Base-by-base conservation (phyloP, 2,329 filamentous ascomycete species). In the Plectosphaerella plurivora region DNA sequence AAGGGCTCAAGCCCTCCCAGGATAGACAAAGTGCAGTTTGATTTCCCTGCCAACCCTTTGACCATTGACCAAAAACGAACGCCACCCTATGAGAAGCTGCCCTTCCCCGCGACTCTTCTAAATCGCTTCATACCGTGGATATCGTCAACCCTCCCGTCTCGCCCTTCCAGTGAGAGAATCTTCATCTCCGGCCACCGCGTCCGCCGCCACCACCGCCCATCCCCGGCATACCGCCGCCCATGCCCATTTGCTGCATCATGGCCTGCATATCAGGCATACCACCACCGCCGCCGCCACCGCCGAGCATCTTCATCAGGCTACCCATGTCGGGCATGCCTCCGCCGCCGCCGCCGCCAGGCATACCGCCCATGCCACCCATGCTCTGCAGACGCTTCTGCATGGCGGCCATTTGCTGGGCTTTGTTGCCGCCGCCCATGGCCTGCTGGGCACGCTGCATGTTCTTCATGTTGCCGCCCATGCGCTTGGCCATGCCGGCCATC, bases 401-500 rank as follows among this genome's bases (percentile, higher is more conserved):
- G 2, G 94, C 93, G 0, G 92, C 92, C 73, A 97, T 82, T 71
- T 97, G 93, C 68, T 96, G 91, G 33, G 90, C 83, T 70, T 94
- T 93, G 73, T 96, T 96, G 28, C 86, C 89, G 45, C 92, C 91
- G 25, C 87, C 89, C 86, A 97, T 91, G 57, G 89, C 90, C 51
- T 88, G 88, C 71, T 97, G 92, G 1, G 92, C 92, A 49, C 87
- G 86, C 69, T 97, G 91, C 87, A 97, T 95, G 67, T 97, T 96
- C 75, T 94, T 94, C 88, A 96, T 96, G 68, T 90, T 92, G 39
- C 92, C 92, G 53, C 94, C 93, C 84, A 99, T 95, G 76, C 95
- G 95, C 85, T 97, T 99, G 47, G 94, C 94, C 91, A 99, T 97
- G 53, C 90, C 90, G 1, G 91, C 89, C 94, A 99, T 99, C 89